Evolutionary conservation across 2,329 filamentous ascomycete species (phyloP).

Genomic region (Xylaria polymorpha): DNA sequence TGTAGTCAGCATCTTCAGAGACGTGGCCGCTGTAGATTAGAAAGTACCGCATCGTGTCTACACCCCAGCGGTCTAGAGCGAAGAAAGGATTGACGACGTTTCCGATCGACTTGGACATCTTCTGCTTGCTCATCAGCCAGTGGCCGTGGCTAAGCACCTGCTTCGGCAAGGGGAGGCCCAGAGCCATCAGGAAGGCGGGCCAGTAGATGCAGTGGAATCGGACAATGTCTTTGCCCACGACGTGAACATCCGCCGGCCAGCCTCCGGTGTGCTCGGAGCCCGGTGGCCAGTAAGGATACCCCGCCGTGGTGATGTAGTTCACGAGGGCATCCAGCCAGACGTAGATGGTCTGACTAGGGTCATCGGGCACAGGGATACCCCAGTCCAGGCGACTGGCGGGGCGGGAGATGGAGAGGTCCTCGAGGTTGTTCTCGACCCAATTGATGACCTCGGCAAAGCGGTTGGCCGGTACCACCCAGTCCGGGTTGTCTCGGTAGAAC

Average conservation of each 20-base stretch:
- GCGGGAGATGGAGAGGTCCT: slow-evolving; percentile 90
- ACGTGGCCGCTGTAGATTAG: slow-evolving; percentile 84
- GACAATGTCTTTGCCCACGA: slow-evolving; percentile 96
- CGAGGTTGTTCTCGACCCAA: slow-evolving; percentile 80
- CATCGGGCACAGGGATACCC: slow-evolving; percentile 90
- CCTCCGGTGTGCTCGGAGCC: slow-evolving; percentile 70
- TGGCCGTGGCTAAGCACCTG: slow-evolving; percentile 90
- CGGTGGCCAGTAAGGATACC: slow-evolving; percentile 81
- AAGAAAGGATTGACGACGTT: slow-evolving; percentile 96
- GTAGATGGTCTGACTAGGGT: slow-evolving; percentile 90
- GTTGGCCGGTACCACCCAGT: slow-evolving; percentile 77
- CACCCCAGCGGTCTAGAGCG: slow-evolving; percentile 87
- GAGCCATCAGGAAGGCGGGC: slow-evolving; percentile 93
- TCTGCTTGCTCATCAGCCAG: slow-evolving; percentile 90
- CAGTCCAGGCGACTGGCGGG: slow-evolving; percentile 81
- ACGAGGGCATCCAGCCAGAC: slow-evolving; percentile 97
- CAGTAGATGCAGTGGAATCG: slow-evolving; percentile 98
- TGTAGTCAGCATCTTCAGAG: slow-evolving; percentile 82
- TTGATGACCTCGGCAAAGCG: slow-evolving; percentile 83
- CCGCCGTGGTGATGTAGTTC: slow-evolving; percentile 90
- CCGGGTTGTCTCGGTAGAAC: slow-evolving; percentile 81
- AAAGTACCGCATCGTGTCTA: slow-evolving; percentile 91
- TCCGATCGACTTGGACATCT: slow-evolving; percentile 96
- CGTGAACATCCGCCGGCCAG: slow-evolving; percentile 92
- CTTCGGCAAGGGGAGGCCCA: slow-evolving; percentile 81